These are phyloP conservation scores for Aspergillus novoparasiticus DNA, from an alignment of 2,329 filamentous ascomycete genomes.

Conservation along the genomic window DNA sequence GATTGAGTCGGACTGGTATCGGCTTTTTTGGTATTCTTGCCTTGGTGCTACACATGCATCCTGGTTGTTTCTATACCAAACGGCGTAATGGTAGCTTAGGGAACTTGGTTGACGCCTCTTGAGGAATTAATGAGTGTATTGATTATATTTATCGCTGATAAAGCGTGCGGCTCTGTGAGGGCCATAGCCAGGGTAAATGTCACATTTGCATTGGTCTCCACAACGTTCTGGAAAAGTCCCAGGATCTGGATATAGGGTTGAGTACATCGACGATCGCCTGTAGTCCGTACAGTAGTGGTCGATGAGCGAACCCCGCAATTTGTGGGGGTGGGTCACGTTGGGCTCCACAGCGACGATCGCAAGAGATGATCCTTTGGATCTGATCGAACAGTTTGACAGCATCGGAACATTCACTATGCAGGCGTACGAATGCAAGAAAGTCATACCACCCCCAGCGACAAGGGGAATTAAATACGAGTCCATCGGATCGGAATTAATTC, in stretches of 20 bases:
- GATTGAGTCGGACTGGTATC: background rate
- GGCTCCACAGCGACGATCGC: background rate
- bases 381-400: background rate
- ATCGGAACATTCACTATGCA: too few species aligned
- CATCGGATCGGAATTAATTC: background rate
- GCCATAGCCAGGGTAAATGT: background rate
- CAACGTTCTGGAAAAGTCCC: slow-evolving; percentile 1
- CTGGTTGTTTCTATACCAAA: background rate
- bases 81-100: background rate
- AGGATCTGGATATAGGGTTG: background rate
- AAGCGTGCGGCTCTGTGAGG: slow-evolving; percentile 1
- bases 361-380: background rate
- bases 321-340: background rate
- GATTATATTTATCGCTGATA: too few species aligned
- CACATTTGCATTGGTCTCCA: slow-evolving; percentile 2
- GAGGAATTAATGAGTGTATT: background rate
- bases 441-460: too few species aligned
- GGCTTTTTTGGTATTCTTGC: background rate
- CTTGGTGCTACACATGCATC: background rate
- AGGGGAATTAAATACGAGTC: background rate
- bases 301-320: background rate
- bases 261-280: background rate
- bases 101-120: background rate
- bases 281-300: background rate
- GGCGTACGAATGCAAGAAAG: too few species aligned